Conservation (phyloP, 2,329 filamentous ascomycete species). For the Penicillium psychrosexuale region DNA sequence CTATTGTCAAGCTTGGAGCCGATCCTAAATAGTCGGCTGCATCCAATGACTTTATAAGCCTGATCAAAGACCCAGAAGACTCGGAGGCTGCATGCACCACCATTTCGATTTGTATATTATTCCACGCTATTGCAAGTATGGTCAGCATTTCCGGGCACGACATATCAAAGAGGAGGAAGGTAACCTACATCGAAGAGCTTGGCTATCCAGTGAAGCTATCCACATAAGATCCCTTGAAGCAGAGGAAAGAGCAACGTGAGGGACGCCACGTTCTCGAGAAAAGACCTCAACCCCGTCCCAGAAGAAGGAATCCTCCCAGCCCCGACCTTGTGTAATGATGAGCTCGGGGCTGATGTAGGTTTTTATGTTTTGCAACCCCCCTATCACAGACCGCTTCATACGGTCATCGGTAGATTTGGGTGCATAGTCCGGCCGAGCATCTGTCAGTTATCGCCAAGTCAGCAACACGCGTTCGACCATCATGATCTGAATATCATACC, state of each 20-base stretch:
- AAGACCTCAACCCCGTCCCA: conserved; percentile 57
- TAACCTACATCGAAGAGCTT: conserved; percentile 61
- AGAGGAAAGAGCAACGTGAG: conserved; percentile 72
- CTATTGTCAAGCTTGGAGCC: conserved; percentile 74
- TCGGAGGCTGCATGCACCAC: conserved; percentile 70
- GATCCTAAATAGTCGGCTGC: conserved; percentile 71
- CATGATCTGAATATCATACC: conserved; percentile 50
- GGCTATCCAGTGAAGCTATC: conserved; percentile 73
- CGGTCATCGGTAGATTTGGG: conserved; percentile 66
- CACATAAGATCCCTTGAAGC: conserved; percentile 64
- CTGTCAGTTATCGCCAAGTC: conserved; percentile 17
- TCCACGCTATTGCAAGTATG: conserved; percentile 60
- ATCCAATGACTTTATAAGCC: conserved; percentile 72
- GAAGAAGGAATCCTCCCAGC: conserved; percentile 67
- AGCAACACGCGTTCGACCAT: conserved; percentile 1
- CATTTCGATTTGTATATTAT: conserved; percentile 74
- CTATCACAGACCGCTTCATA: conserved; percentile 61
- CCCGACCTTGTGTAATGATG: conserved; percentile 66
- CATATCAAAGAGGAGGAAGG: not conserved
- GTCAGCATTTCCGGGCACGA: conserved; percentile 8
- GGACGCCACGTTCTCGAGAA: conserved; percentile 50
- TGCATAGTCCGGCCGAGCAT: conserved; percentile 75
- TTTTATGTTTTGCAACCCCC: conserved; percentile 69
- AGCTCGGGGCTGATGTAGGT: conserved; percentile 74
- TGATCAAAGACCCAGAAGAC: conserved; percentile 70